These are phyloP conservation scores for Scheffersomyces illinoinensis DNA, from an alignment of 1,139 yeast species.

Conservation along the genomic window DNA sequence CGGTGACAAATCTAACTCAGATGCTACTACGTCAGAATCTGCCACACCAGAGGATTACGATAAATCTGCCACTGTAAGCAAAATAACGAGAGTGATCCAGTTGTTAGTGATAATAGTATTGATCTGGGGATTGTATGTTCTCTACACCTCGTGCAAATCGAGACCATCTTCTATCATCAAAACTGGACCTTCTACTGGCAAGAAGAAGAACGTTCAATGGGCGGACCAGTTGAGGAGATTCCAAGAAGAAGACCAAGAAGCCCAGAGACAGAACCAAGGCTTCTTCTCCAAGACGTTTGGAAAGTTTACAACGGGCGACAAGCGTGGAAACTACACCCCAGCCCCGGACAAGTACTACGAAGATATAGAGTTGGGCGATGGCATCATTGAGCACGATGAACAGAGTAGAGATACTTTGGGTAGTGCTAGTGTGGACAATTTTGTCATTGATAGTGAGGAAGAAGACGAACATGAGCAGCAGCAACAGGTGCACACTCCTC, in stretches of 20 bases:
- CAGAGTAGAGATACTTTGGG: slow-evolving; percentile 7
- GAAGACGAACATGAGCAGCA: slow-evolving; percentile 21
- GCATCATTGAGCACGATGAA: slow-evolving; percentile 12
- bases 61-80: slow-evolving; percentile 18
- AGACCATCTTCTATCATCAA: slow-evolving; percentile 47
- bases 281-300: slow-evolving; percentile 42
- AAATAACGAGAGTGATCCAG: slow-evolving; percentile 43
- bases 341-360: slow-evolving; percentile 24
- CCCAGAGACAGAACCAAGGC: slow-evolving; percentile 21
- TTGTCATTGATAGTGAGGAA: slow-evolving; percentile 50
- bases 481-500: background rate
- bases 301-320: slow-evolving; percentile 32
- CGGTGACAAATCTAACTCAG: background rate
- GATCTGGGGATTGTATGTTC: slow-evolving; percentile 46
- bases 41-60: background rate
- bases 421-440: slow-evolving; percentile 27
- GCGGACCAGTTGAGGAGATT: slow-evolving; percentile 49
- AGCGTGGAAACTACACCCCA: slow-evolving; percentile 28
- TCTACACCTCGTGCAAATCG: slow-evolving; percentile 39
- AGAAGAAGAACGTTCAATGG: slow-evolving; percentile 61
- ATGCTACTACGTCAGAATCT: background rate
- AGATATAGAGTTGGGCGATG: slow-evolving; percentile 43
- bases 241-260: slow-evolving; percentile 33
- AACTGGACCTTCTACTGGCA: slow-evolving; percentile 29
- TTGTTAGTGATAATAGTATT: slow-evolving; percentile 40